phyloP scores from a whole-genome alignment of 805 yeast species.

The Ogataea neopini region DNA sequence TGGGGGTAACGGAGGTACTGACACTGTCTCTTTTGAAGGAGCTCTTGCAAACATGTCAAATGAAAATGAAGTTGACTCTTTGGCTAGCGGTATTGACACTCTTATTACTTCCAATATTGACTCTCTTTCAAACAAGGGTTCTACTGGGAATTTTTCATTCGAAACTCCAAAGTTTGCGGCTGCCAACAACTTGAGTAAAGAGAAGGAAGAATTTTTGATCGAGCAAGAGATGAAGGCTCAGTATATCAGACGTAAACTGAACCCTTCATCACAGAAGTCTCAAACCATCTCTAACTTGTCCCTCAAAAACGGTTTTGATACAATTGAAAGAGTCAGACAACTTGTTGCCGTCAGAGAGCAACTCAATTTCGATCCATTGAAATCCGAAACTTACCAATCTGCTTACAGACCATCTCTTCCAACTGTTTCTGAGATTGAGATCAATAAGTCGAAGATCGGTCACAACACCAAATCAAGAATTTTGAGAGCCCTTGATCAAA shows the following conservation, averaged over 20 bases:
- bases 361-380: slow-evolving; percentile 5
- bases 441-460: slow-evolving; percentile 30
- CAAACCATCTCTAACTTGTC: slow-evolving; percentile 7
- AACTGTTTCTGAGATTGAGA: slow-evolving; percentile 24
- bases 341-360: slow-evolving; percentile 6
- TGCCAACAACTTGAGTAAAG: not conserved
- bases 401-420: slow-evolving; percentile 10
- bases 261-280: not conserved
- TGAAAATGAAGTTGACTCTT: not conserved
- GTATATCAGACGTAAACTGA: slow-evolving; percentile 10
- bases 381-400: not conserved
- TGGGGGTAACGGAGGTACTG: not conserved
- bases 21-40: not conserved
- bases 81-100: not conserved
- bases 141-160: not conserved
- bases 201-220: not conserved
- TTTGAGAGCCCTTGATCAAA: slow-evolving; percentile 30
- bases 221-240: slow-evolving; percentile 12
- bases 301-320: slow-evolving; percentile 9
- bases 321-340: slow-evolving; percentile 9
- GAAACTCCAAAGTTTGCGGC: not conserved
- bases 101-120: not conserved
- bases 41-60: not conserved
- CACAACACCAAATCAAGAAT: slow-evolving; percentile 30
- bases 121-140: not conserved